These are phyloP conservation scores for Phialophora chinensis DNA, from an alignment of 2,329 filamentous ascomycete species.

Conservation along the genomic window DNA sequence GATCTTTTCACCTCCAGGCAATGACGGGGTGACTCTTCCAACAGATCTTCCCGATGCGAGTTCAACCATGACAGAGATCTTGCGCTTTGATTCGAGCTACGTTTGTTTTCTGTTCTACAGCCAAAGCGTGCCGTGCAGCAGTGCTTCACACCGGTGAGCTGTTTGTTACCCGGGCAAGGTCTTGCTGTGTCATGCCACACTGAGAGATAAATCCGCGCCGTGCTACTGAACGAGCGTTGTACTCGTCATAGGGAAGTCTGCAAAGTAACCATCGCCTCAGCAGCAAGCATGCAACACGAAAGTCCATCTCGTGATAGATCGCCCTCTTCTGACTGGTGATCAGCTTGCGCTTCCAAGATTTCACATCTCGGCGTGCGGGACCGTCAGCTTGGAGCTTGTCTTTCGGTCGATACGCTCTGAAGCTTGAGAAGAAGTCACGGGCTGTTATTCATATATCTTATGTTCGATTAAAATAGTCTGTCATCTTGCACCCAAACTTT, in stretches of 20 bases:
- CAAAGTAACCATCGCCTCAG: not conserved
- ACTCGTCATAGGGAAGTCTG: not conserved
- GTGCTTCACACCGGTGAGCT: not conserved
- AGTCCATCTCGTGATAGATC: slow-evolving; percentile 21
- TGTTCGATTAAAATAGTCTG: not conserved
- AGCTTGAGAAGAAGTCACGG: not conserved
- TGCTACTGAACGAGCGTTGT: not conserved
- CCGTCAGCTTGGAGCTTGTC: not conserved
- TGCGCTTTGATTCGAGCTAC: not conserved
- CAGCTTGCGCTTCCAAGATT: not conserved
- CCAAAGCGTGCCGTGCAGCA: not conserved
- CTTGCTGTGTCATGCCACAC: not conserved
- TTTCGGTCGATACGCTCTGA: not conserved
- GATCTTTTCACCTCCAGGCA: not conserved
- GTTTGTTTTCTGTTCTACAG: not conserved
- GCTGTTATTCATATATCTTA: not conserved
- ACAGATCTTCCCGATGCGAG: not conserved
- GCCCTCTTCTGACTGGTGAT: slow-evolving; percentile 19
- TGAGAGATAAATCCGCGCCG: not conserved
- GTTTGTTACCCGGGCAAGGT: not conserved
- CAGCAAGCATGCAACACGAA: not conserved
- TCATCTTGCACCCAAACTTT: not conserved
- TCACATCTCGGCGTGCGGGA: not conserved
- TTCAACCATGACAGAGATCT: not conserved
- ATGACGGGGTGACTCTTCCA: not conserved